These are phyloP conservation scores for Oryza punctata DNA, from an alignment of 176 grass and related monocot genomes.

Conservation along the genomic window DNA sequence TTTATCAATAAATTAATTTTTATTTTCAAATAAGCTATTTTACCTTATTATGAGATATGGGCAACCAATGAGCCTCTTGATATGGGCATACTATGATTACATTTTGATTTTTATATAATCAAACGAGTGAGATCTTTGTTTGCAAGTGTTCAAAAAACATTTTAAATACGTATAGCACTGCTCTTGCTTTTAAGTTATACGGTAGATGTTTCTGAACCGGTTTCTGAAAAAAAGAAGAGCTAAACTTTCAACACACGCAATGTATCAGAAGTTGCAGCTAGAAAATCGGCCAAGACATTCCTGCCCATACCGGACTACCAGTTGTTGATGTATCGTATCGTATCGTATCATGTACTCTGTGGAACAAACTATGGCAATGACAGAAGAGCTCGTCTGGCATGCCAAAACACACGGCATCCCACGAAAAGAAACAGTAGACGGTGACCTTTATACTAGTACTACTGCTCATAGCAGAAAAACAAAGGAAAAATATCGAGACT, in stretches of 20 bases:
- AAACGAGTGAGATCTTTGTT: no score
- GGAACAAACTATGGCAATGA: not conserved
- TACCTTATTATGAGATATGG: no score
- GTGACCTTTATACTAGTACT: not conserved
- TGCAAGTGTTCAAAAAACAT: no score
- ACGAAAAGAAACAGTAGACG: constrained; percentile 8
- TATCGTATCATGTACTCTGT: no score
- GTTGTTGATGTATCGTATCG: not conserved
- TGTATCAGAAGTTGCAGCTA: not conserved
- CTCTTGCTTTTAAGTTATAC: not conserved
- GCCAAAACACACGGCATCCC: not conserved
- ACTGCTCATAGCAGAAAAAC: no score
- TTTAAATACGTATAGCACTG: no score
- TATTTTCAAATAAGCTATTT: no score
- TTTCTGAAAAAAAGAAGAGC: not conserved
- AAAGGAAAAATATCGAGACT: no score
- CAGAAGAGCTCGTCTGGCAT: not conserved
- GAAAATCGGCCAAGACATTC: not conserved
- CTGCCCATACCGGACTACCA: not conserved
- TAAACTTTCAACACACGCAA: not conserved
- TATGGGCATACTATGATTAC: no score
- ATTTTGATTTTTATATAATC: no score
- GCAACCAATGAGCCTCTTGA: no score
- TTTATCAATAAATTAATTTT: no score
- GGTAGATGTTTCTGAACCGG: not conserved